Evolutionary conservation across 495 filamentous ascomycete species (phyloP).

Genomic region (Friedmanniomyces endolithicus): DNA sequence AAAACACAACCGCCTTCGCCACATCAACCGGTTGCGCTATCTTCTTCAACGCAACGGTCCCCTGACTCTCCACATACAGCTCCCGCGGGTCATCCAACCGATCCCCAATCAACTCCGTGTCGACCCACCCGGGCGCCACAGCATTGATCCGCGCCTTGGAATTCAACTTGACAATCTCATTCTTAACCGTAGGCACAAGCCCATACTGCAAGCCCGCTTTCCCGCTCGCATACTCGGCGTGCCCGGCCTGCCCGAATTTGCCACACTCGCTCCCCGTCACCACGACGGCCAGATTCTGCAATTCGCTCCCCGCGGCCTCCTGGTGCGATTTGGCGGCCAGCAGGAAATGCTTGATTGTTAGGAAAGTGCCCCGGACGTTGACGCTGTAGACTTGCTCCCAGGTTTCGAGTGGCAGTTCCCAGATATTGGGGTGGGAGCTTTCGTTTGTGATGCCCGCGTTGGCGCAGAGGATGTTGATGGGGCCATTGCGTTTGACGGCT

Average conservation of each 20-base stretch:
- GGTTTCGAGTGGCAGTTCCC: slow-evolving; percentile 39
- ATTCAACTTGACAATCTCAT: slow-evolving; percentile 44
- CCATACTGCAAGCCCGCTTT: slow-evolving; percentile 45
- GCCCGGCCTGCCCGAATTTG: slow-evolving; percentile 40
- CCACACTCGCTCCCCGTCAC: slow-evolving; percentile 42
- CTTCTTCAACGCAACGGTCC: slow-evolving; percentile 36
- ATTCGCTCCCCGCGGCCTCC: slow-evolving; percentile 26
- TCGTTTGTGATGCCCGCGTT: slow-evolving; percentile 42
- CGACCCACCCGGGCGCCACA: slow-evolving; percentile 40
- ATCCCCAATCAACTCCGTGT: slow-evolving; percentile 36
- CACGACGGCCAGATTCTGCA: slow-evolving; percentile 42
- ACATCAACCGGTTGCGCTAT: slow-evolving; percentile 41
- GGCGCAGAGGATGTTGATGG: slow-evolving; percentile 41
- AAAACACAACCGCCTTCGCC: slow-evolving; percentile 40
- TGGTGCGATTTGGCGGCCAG: slow-evolving; percentile 31
- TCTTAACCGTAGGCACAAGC: slow-evolving; percentile 40
- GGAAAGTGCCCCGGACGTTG: slow-evolving; percentile 43
- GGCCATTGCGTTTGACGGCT: slow-evolving; percentile 38
- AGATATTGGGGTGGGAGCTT: slow-evolving; percentile 36
- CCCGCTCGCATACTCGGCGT: slow-evolving; percentile 40
- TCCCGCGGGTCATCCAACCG: slow-evolving; percentile 38
- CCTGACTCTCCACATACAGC: slow-evolving; percentile 36
- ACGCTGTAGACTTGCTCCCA: slow-evolving; percentile 42
- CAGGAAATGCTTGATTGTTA: slow-evolving; percentile 48
- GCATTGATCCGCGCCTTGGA: slow-evolving; percentile 43